Conservation (phyloP, 108 stramenopile genomes). For the Fistulifera pelliculosa region DNA sequence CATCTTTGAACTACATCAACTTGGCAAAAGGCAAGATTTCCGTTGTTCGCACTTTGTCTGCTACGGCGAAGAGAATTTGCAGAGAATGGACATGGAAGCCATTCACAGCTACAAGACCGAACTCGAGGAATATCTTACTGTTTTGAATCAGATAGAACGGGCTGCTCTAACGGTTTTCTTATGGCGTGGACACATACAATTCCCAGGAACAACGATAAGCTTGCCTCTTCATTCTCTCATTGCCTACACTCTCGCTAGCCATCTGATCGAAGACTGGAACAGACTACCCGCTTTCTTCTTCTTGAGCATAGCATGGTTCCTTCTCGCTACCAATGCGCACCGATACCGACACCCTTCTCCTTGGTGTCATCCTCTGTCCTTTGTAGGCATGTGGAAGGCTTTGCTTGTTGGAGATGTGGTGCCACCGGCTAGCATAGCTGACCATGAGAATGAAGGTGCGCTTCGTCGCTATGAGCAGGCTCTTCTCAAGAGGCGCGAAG, state of each 20-base stretch:
- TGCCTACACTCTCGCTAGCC: slow-evolving; percentile 33
- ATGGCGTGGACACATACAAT: slow-evolving; percentile 49
- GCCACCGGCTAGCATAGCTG: slow-evolving; percentile 5
- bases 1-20: slow-evolving; percentile 52
- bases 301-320: slow-evolving; percentile 30
- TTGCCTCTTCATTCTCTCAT: slow-evolving; percentile 50
- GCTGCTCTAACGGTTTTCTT: slow-evolving; percentile 44
- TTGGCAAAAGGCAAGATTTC: slow-evolving; percentile 53
- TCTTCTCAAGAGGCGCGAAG: slow-evolving; percentile 8
- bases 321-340: slow-evolving; percentile 22
- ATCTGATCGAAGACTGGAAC: slow-evolving; percentile 41
- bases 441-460: slow-evolving; percentile 20
- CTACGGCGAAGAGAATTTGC: slow-evolving; percentile 13
- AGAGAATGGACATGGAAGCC: neutral
- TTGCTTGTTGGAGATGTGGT: slow-evolving; percentile 1
- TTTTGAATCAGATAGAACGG: neutral
- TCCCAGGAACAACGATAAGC: slow-evolving; percentile 10
- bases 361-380: slow-evolving; percentile 14
- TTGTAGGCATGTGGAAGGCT: slow-evolving; percentile 14
- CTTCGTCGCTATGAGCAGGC: slow-evolving; percentile 11
- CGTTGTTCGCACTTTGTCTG: slow-evolving; percentile 52
- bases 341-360: slow-evolving; percentile 16
- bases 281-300: slow-evolving; percentile 43
- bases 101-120: neutral
- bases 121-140: neutral